Conservation (phyloP, 345 rosid species). For the Kernera saxatilis region DNA sequence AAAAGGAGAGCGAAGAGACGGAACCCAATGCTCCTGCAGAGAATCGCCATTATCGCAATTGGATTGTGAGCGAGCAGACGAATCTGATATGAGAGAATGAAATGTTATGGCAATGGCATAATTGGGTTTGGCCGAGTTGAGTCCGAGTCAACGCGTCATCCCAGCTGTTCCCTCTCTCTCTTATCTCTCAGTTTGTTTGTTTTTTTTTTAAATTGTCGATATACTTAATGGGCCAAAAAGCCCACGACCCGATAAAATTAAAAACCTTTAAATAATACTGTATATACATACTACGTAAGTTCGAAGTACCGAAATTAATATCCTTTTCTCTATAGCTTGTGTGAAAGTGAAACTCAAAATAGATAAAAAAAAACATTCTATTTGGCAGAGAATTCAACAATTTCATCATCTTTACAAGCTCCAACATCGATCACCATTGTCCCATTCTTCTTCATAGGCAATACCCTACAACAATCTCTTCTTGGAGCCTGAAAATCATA, state of each 20-base stretch:
- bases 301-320: not conserved
- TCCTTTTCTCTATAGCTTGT: not conserved
- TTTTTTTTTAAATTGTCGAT: not conserved
- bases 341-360: not conserved
- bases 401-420: slow-evolving; percentile 43
- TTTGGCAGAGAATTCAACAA: slow-evolving; percentile 26
- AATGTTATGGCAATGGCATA: not conserved
- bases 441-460: slow-evolving; percentile 30
- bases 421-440: slow-evolving; percentile 43
- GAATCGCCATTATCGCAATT: slow-evolving; percentile 28
- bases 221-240: no score
- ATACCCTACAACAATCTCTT: slow-evolving; percentile 51
- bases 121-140: not conserved
- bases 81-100: not conserved
- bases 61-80: no score
- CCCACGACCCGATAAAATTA: no score
- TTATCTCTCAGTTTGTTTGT: no score
- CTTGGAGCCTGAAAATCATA: slow-evolving; percentile 41
- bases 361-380: not conserved
- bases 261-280: no score
- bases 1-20: slow-evolving; percentile 14
- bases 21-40: not conserved
- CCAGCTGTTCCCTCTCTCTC: not conserved
- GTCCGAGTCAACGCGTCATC: slow-evolving; percentile 16
- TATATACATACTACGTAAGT: no score